Evolutionary conservation across 768 basidiomycete genomes (phyloP), one percentile per base, ranked within the genome.

Genomic region (Boletus sensibilis): DNA sequence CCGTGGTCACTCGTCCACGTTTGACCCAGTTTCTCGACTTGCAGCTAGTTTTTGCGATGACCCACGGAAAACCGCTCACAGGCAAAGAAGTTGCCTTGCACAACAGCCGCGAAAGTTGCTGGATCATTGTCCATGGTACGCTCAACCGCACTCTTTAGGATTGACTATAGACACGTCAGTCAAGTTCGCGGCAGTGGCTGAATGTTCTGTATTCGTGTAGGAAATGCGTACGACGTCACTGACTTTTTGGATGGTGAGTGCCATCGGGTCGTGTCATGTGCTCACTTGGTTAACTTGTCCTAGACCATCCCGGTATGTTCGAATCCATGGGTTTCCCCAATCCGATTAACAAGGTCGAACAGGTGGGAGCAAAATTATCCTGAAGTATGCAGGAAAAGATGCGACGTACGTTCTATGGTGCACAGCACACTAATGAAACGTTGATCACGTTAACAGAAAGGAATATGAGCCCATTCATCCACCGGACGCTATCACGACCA

Each of bases 401-500:
- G 92, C 92, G 33, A 96, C 88, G 85, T 90, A 70, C 38, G 88
- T 69, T 25, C 8, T 46, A n/a, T 23, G 16, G 13, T 37, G 23
- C 23, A 48, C 11, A n/a, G 13, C 2, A 13, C 11, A 6, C 4
- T 20, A 18, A 29, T 7, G 6, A 12, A 18, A 9, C 10, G 12
- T 27, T 63, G 11, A 69, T 49, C 11, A 48, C 23, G 41, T 29
- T 14, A 21, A 51, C 60, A 89, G 86, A 5, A 80, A 80, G 58
- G 91, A 89, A 72, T 93, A 93, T 60, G 92, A 92, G 25, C 89
- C 90, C 2, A 92, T 97, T 48, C 94, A 96, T 66, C 94, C 94
- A 3, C 92, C 83, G 39, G 86, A 86, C 69, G 90, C 81, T 52
- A 93, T 90, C 59, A 85, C 81, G 21, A 84, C 82, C 20, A 83